Evolutionary conservation across 768 basidiomycete species (phyloP).

Genomic region (Suillus clintonianus): DNA sequence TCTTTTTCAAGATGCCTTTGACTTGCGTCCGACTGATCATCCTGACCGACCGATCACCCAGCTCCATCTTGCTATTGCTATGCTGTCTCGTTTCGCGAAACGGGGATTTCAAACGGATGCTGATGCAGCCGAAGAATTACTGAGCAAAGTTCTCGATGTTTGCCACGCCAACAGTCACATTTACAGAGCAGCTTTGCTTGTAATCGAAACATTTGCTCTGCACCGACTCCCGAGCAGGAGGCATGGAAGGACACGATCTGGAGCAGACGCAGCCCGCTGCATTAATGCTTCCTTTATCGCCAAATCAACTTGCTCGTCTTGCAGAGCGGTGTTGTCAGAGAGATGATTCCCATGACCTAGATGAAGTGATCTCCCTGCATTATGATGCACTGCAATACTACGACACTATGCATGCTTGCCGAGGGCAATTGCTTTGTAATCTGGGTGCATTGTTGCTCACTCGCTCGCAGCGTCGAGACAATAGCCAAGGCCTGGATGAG

Average conservation of each 20-base stretch:
- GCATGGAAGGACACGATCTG: neutral
- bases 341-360: neutral
- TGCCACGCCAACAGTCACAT: neutral
- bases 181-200: neutral
- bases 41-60: neutral
- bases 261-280: neutral
- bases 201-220: neutral
- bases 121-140: neutral
- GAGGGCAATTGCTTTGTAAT: neutral
- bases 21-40: neutral
- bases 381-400: neutral
- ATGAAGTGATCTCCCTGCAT: neutral
- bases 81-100: neutral
- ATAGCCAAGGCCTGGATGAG: conserved; percentile 8
- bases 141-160: neutral
- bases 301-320: neutral
- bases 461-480: neutral
- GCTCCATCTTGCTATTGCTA: neutral
- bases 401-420: neutral
- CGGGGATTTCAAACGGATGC: neutral
- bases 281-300: neutral
- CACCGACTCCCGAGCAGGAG: neutral
- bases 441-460: neutral
- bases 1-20: neutral
- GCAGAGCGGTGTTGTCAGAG: neutral